These are phyloP conservation scores for Gonapodya prolifera DNA, from an alignment of 192 early-diverging fungal genomes.

Conservation along the genomic window DNA sequence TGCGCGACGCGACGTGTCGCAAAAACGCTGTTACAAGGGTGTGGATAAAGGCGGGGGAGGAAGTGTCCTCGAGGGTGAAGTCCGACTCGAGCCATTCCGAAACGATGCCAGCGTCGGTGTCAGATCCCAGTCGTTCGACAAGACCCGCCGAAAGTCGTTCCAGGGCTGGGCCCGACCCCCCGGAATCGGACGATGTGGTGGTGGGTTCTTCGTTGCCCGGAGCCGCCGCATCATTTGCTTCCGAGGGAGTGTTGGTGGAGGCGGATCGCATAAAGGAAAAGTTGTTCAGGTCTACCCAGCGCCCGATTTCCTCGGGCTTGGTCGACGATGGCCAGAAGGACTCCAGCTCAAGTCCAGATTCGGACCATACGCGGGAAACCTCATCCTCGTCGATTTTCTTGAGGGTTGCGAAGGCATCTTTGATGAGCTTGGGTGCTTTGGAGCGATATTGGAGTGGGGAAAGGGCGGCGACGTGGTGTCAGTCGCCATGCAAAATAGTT, in stretches of 20 bases:
- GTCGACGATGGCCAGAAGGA: constrained; percentile 22
- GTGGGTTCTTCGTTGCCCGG: background rate
- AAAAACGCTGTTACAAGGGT: background rate
- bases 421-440: constrained; percentile 16
- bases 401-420: constrained; percentile 14
- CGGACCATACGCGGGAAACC: background rate
- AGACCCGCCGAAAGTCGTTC: background rate
- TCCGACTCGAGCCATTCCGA: background rate
- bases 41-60: background rate
- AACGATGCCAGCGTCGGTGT: background rate
- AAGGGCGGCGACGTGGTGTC: too few species aligned
- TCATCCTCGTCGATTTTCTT: constrained; percentile 9
- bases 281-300: constrained; percentile 17
- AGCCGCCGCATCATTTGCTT: background rate
- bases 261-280: constrained; percentile 4
- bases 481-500: too few species aligned
- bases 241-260: constrained; percentile 6
- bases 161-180: background rate
- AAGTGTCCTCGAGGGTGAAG: background rate
- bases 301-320: constrained; percentile 10
- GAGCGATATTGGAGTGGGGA: background rate
- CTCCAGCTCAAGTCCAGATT: constrained; percentile 14
- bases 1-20: background rate
- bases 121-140: background rate
- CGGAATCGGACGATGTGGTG: background rate